phyloP scores from a whole-genome alignment of 2,329 filamentous ascomycete species.

The Blastomyces emzantsi region DNA sequence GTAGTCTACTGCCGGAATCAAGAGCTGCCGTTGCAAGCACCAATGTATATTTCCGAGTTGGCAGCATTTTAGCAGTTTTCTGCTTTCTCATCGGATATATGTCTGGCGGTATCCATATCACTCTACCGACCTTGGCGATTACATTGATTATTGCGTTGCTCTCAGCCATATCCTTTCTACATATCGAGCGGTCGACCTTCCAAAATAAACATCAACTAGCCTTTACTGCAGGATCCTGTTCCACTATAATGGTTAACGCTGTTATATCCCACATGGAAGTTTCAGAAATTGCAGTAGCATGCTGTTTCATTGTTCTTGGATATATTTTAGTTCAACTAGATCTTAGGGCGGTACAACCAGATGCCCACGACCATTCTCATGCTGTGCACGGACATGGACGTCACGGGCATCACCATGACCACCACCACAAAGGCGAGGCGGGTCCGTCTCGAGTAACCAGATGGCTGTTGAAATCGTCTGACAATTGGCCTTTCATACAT shows the following conservation, averaged over 20 bases:
- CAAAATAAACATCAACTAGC: constrained; percentile 5
- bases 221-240: background rate
- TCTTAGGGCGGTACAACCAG: constrained; percentile 19
- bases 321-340: constrained; percentile 10
- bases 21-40: constrained; percentile 26
- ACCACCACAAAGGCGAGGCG: constrained; percentile 34
- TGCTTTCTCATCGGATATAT: constrained; percentile 23
- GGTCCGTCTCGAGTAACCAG: constrained; percentile 61
- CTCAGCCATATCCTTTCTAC: constrained; percentile 27
- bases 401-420: constrained; percentile 19
- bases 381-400: background rate
- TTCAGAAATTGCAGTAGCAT: background rate
- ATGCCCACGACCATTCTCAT: constrained; percentile 25
- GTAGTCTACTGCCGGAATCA: background rate
- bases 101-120: constrained; percentile 2
- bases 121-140: background rate
- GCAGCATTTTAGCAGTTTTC: constrained; percentile 13
- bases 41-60: constrained; percentile 5
- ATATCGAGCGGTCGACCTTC: background rate
- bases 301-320: constrained; percentile 16
- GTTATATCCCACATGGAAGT: background rate
- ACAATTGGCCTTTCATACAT: constrained; percentile 68
- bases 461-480: constrained; percentile 59
- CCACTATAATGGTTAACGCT: background rate
- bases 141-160: background rate